Percentiles rank a stretch among this genome's conserved stretches.
Conservation (phyloP, 1,139 yeast species). For the Pichia sp. region DNA sequence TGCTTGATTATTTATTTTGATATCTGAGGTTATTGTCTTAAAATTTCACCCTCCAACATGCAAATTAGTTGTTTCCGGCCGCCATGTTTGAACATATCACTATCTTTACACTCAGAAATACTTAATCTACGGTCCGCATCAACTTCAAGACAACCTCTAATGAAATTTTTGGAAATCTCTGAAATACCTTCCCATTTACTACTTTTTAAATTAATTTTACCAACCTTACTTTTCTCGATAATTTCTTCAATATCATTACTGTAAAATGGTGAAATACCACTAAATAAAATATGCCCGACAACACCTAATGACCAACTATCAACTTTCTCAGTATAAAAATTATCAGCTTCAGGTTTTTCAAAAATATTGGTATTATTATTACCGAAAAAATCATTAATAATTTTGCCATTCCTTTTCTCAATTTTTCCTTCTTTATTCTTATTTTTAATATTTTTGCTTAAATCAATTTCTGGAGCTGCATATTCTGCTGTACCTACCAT, state of each 20-base stretch:
- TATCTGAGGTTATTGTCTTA: neutral
- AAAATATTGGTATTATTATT: neutral
- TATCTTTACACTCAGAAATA: constrained; percentile 35
- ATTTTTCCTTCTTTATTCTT: neutral
- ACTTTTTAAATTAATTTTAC: constrained; percentile 35
- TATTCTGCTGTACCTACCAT: constrained; percentile 65
- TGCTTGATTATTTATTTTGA: no score
- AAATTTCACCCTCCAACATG: neutral
- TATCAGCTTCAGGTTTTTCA: neutral
- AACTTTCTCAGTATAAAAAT: constrained; percentile 47
- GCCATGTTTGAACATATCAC: constrained; percentile 43
- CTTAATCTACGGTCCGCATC: constrained; percentile 35
- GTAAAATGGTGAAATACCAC: constrained; percentile 60
- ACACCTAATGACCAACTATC: constrained; percentile 68
- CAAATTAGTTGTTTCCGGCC: constrained; percentile 2
- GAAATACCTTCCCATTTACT: constrained; percentile 39
- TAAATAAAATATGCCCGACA: constrained; percentile 46
- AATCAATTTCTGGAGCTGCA: constrained; percentile 61
- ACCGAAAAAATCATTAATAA: constrained; percentile 3
- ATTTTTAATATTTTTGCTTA: constrained; percentile 15
- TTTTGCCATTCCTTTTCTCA: neutral
- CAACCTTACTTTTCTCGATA: constrained; percentile 35
- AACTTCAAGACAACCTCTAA: constrained; percentile 35
- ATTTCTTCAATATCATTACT: constrained; percentile 29
- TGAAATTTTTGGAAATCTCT: constrained; percentile 39